Base-by-base conservation (phyloP, 2,329 filamentous ascomycete genomes). In the Neopestalotiopsis sp. region DNA sequence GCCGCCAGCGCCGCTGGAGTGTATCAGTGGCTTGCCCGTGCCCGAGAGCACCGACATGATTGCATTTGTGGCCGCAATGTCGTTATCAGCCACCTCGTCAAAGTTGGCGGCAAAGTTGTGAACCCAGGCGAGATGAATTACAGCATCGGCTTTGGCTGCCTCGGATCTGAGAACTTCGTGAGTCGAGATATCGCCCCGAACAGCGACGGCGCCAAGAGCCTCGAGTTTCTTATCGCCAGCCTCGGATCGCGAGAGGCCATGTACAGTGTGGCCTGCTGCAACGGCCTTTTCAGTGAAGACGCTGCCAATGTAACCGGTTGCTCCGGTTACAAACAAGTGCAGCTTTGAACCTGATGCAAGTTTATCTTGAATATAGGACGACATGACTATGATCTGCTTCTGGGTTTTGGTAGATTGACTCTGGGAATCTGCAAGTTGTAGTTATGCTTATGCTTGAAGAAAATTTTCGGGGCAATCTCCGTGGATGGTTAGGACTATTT, bases 241-340 rank as follows among this genome's bases (percentile, higher is more conserved):
- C 12, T 79, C 75, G 53, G 72, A 78, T 62, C 83, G 81, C 4
- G 82, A 82, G 2, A 86, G 80, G 5, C 79, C 83, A 65, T 75
- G 74, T 20, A 86, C 81, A 7, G 73, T 68, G 73, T 85, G 81
- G 68, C 83, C 81, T 5, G 78, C 70, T 17, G 74, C 70, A 42
- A 84, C 70, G 68, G 82, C 81, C 34, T 77, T 70, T 56, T 77
- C 72, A 45, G 76, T 77, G 20, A 85, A 68, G n/a, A 73, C 73
- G 4, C 74, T 73, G 67, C 82, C 82, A 45, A 84, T 71, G 71
- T 80, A 82, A 40, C 82, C 82, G 64, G 71, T 79, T 12, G 77
- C 82, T 2, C 82, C 82, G 53, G 82, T 83, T 5, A 84, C 76
- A 75, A 84, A 84, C 68, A 81, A 73, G 61, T 71, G 73, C 28